Base-by-base conservation (phyloP, 1,139 yeast species). In the Blastobotrys persicus region DNA sequence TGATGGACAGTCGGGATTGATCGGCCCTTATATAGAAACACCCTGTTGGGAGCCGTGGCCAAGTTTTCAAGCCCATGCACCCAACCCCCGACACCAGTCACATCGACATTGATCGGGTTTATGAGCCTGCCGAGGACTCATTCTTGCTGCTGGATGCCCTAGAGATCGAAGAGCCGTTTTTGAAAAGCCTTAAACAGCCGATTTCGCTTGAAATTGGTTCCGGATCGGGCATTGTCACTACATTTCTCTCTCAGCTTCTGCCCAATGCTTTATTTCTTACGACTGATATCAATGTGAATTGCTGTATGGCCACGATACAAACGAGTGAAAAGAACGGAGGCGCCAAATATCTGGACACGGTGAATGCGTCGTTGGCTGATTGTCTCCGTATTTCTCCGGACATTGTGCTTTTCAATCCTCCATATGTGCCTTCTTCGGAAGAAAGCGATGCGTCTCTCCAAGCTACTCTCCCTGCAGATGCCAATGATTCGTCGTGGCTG, bases 61-160 rank as follows among this genome's bases (percentile, higher is more conserved):
- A 3, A 20, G 7, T 39, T 39, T 26, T 35, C 38, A 2, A 18
- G 19, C 20, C 26, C 33, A 81, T 80, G 85, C 66, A 79, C 1
- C 75, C 83, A 2, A 82, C 87, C 0, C 87, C 88, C 0, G 63
- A 67, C 5, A 70, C 72, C 0, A 51, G 70, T 1, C 62, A 67
- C 11, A 73, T 77, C 9, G 79, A 79, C 51, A 75, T 70, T 51
- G 72, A 70, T 17, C 72, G 70, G 53, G 95, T 91, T 3, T 92
- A 92, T 64, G 98, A 92, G 62, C 98, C 98, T 0, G 80, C 95
- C 0, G 98, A 92, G 60, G 98, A 92, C 70, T 80, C 95, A 12
- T 92, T 85, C 61, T 76, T 91, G 9, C 71, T 92, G 12, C 69
- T 92, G 35, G 98, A 92, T 65, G 74, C 85, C 16, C 73, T 92